phyloP scores from a whole-genome alignment of 768 basidiomycete genomes.

The Daedaleopsis sinensis region DNA sequence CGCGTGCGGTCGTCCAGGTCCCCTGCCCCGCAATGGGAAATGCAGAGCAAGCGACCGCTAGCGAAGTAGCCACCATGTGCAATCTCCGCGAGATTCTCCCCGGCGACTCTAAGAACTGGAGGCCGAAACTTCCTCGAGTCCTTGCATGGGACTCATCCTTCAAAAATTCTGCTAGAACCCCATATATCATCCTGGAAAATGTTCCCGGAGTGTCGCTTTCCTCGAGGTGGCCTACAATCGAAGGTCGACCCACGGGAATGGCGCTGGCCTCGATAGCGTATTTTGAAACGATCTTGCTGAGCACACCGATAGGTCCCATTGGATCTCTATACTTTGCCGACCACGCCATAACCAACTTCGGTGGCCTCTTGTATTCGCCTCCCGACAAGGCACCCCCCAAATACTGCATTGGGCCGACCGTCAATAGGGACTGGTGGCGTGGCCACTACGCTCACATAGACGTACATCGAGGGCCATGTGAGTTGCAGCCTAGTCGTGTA shows the following conservation, averaged over 20 bases:
- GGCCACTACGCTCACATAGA: neutral
- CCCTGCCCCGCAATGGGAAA: slow-evolving; percentile 3
- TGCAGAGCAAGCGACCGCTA: neutral
- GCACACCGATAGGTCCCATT: no score
- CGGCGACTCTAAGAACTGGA: neutral
- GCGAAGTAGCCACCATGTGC: no score
- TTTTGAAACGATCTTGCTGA: no score
- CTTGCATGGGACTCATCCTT: slow-evolving; percentile 3
- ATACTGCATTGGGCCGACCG: slow-evolving; percentile 5
- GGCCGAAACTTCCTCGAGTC: slow-evolving; percentile 6
- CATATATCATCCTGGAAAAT: slow-evolving; percentile 5
- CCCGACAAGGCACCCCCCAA: neutral
- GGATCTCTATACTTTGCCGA: no score
- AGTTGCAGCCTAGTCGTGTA: neutral
- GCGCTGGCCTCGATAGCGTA: no score
- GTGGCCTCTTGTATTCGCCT: no score
- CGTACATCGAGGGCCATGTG: slow-evolving; percentile 10
- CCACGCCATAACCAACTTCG: no score
- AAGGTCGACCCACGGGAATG: no score
- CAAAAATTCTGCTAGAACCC: slow-evolving; percentile 2
- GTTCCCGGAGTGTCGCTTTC: neutral
- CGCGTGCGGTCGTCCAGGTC: slow-evolving; percentile 1
- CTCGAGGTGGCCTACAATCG: neutral
- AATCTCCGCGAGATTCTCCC: no score
- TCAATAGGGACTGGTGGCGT: slow-evolving; percentile 9